A percentile compares a stretch with the other conserved stretches of the same genome.
Conservation (phyloP, 176 grass and related monocot species). For the Lolium perenne region DNA sequence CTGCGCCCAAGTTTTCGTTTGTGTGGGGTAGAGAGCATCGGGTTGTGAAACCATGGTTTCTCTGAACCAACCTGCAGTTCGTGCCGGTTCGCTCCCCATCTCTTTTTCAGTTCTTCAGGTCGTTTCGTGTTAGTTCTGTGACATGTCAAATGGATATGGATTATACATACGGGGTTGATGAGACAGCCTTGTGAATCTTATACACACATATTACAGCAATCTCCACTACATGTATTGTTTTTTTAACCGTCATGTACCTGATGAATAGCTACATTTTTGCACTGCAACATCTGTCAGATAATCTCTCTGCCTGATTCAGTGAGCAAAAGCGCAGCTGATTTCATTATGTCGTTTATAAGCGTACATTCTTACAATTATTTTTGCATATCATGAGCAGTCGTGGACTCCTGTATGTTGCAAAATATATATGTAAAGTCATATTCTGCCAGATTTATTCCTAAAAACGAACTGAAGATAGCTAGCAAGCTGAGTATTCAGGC, state of each 20-base stretch:
- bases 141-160: neutral
- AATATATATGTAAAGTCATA: neutral
- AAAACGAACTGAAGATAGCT: neutral
- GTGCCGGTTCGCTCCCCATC: neutral
- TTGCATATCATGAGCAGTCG: too few relatives aligned
- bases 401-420: too few relatives aligned
- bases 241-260: neutral
- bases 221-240: neutral
- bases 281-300: neutral
- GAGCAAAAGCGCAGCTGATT: too few relatives aligned
- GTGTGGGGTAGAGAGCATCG: neutral
- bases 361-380: too few relatives aligned
- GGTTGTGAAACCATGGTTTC: conserved; percentile 71
- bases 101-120: neutral
- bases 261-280: neutral
- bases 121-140: neutral
- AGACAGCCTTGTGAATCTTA: conserved; percentile 1
- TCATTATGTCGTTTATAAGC: too few relatives aligned
- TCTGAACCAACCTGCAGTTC: conserved; percentile 24
- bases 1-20: conserved; percentile 35
- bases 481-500: neutral
- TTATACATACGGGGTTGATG: neutral
- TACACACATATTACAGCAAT: neutral
- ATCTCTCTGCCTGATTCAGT: too few relatives aligned
- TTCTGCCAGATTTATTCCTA: neutral